A percentile compares a stretch with the other conserved stretches of the same genome.
These are phyloP conservation scores for Eucalyptus erythrocorys DNA, from an alignment of 345 rosid species.

Conservation along the genomic window DNA sequence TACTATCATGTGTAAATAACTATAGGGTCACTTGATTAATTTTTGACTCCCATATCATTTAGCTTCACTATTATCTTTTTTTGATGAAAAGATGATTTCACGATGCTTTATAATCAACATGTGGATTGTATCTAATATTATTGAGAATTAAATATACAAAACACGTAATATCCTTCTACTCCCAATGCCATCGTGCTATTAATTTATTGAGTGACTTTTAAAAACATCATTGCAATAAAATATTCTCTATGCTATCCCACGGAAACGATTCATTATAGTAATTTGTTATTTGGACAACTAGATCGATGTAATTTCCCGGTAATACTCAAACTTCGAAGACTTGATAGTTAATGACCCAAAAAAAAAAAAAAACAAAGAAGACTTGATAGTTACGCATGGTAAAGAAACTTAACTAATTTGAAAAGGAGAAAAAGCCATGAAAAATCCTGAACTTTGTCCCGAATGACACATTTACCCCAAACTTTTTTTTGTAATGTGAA, in stretches of 20 bases:
- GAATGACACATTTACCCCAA: too few species aligned
- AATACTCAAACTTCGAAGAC: neutral
- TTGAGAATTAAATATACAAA: neutral
- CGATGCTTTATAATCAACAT: neutral
- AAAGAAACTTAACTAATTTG: neutral
- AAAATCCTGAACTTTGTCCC: too few species aligned
- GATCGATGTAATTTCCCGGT: neutral
- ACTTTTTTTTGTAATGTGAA: too few species aligned
- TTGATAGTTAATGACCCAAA: too few species aligned
- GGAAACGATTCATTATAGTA: neutral
- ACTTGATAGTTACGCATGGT: neutral
- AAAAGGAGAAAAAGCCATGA: too few species aligned
- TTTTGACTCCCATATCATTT: neutral
- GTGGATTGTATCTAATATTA: neutral
- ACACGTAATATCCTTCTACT: neutral
- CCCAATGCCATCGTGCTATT: fast-evolving
- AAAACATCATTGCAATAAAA: neutral
- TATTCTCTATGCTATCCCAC: neutral
- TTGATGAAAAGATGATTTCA: neutral
- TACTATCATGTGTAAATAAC: neutral
- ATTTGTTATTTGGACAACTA: neutral
- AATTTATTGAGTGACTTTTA: neutral
- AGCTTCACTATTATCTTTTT: neutral
- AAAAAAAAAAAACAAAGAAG: too few species aligned
- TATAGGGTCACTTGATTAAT: neutral